Conservation (phyloP, 2,329 filamentous ascomycete species). For the Penicillium oxalicum region DNA sequence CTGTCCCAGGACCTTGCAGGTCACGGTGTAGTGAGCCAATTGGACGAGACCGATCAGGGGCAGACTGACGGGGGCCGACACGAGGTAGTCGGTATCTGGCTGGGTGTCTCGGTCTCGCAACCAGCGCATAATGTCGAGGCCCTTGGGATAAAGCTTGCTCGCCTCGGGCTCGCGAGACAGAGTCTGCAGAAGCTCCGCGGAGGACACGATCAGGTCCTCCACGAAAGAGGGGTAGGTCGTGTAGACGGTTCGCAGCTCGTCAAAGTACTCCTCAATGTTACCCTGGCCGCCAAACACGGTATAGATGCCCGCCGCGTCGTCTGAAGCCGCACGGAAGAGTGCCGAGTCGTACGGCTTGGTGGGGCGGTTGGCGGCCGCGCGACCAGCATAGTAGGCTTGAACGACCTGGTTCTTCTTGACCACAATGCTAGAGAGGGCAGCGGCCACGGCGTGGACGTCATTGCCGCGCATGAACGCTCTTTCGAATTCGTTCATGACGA, state of each 20-base stretch:
- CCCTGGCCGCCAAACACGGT: slow-evolving; percentile 95
- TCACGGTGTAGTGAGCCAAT: slow-evolving; percentile 89
- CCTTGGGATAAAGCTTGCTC: slow-evolving; percentile 94
- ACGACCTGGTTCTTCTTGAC: slow-evolving; percentile 89
- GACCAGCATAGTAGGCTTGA: slow-evolving; percentile 83
- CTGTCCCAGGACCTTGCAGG: slow-evolving; percentile 83
- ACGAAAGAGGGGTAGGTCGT: slow-evolving; percentile 87
- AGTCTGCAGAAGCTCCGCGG: slow-evolving; percentile 80
- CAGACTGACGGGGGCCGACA: slow-evolving; percentile 91
- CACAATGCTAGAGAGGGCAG: slow-evolving; percentile 79
- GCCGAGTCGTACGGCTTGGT: slow-evolving; percentile 93
- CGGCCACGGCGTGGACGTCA: slow-evolving; percentile 87
- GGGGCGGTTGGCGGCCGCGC: slow-evolving; percentile 73
- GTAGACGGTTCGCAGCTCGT: slow-evolving; percentile 88
- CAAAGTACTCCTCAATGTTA: slow-evolving; percentile 99
- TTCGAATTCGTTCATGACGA: slow-evolving; percentile 93
- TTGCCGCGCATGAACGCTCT: slow-evolving; percentile 90
- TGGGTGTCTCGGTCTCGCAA: slow-evolving; percentile 82
- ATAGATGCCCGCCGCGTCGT: slow-evolving; percentile 78
- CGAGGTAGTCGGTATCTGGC: slow-evolving; percentile 87
- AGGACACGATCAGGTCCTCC: slow-evolving; percentile 71
- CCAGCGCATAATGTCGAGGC: slow-evolving; percentile 92
- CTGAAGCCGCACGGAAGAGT: slow-evolving; percentile 78
- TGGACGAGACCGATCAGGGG: slow-evolving; percentile 94
- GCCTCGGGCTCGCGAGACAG: slow-evolving; percentile 77